These are phyloP conservation scores for Plasmodium coatneyi DNA, from an alignment of 169 alveolate genomes.

Conservation along the genomic window DNA sequence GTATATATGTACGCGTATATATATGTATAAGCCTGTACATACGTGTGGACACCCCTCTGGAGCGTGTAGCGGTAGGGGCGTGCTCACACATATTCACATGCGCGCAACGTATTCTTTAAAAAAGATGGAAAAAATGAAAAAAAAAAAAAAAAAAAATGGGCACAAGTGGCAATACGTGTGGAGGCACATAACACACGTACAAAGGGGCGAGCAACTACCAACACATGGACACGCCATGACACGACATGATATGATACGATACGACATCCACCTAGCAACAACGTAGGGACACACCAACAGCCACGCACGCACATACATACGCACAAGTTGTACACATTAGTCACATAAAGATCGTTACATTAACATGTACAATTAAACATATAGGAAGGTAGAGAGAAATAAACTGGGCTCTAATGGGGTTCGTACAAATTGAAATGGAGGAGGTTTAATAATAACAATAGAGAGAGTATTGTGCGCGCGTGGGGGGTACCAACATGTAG, in stretches of 20 bases:
- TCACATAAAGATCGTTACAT: neutral
- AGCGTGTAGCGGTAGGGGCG: neutral
- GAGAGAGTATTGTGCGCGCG: neutral
- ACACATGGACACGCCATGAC: neutral
- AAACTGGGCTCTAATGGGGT: neutral
- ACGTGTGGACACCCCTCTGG: neutral
- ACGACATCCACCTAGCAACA: neutral
- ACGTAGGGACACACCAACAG: neutral
- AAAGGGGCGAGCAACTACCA: neutral
- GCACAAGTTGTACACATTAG: neutral
- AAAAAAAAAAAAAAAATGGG: too few species aligned
- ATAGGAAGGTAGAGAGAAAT: neutral
- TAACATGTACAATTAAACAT: slow-evolving; percentile 7
- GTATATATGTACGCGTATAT: neutral
- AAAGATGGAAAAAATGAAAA: neutral
- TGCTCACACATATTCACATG: neutral
- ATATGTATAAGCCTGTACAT: neutral
- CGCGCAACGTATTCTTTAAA: neutral
- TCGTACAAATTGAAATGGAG: slow-evolving; percentile 41
- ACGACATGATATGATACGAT: neutral
- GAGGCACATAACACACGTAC: neutral
- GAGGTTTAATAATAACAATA: neutral
- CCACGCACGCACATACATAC: neutral
- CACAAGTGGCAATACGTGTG: neutral
- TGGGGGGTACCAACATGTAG: neutral